phyloP scores from a whole-genome alignment of 192 early-diverging fungal genomes.

The Linnemannia zychae region DNA sequence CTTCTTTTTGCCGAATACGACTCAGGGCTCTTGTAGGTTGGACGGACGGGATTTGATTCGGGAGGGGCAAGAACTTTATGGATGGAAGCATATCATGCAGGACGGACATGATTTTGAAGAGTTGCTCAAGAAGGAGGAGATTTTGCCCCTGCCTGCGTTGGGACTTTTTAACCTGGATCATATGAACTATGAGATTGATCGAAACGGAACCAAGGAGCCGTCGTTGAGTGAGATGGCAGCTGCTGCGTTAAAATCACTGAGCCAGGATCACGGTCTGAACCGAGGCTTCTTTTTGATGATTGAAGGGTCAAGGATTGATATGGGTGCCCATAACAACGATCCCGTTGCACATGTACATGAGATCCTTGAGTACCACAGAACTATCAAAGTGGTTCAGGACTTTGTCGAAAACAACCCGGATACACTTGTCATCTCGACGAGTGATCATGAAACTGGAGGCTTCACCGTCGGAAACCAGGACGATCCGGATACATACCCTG shows the following conservation, averaged over 20 bases:
- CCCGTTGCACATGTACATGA: constrained; percentile 93
- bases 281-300: constrained; percentile 96
- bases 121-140: constrained; percentile 25
- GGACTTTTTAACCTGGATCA: constrained; percentile 86
- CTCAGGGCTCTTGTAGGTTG: constrained; percentile 74
- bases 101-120: constrained; percentile 72
- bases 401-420: constrained; percentile 86
- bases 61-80: constrained; percentile 60
- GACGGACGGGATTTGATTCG: constrained; percentile 80
- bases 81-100: constrained; percentile 72
- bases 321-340: constrained; percentile 97
- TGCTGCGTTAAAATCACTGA: constrained; percentile 85
- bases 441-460: constrained; percentile 99
- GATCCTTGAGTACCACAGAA: constrained; percentile 89
- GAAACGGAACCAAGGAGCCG: constrained; percentile 73
- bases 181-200: constrained; percentile 95
- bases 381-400: constrained; percentile 74
- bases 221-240: constrained; percentile 88
- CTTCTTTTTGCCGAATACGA: constrained; percentile 83
- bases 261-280: constrained; percentile 53
- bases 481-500: constrained; percentile 75
- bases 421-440: constrained; percentile 90
- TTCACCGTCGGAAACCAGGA: constrained; percentile 86
- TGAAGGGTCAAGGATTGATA: constrained; percentile 95
- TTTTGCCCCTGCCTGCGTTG: constrained; percentile 73